Evolutionary conservation across 1,139 yeast genomes (phyloP), one percentile per base, ranked within the genome.

Genomic region (Meyerozyma smithsonii): DNA sequence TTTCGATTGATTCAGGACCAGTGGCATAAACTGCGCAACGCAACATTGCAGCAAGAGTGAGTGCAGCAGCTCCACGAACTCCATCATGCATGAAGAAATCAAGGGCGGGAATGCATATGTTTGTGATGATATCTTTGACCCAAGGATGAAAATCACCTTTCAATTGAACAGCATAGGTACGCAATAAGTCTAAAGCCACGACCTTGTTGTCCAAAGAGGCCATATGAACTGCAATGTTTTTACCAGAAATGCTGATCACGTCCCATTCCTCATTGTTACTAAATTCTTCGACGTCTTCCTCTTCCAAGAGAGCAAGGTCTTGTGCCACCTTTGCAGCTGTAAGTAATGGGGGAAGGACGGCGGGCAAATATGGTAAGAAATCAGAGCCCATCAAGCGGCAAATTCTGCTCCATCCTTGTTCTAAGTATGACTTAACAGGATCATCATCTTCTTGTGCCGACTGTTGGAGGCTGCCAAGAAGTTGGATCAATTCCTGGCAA

Each of bases 321-420:
- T 92, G 97, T 24, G 89, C 78, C 14, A 94, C 90, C 55, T 82
- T 87, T 5, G 97, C 98, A 26, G 92, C 84, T 41, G 74, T 76
- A 43, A 92, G 62, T 44, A 92, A 67, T 11, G 96, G 92, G 16
- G 97, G 97, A 59, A 92, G 74, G 28, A 92, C 96, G n/a, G 80
- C 78, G 26, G 89, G 87, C 44, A 92, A 70, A 49, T 81, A 84
- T n/a, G 96, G 96, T 46, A 87, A 64, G 60, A 92, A 92, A 40
- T 88, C 96, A 44, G 74, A 76, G 20, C 96, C 96, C 42, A 90
- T 72, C 37, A 92, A 78, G 52, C 86, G 77, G 58, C 98, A 92
- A 39, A 92, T 74, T 55, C 98, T 79, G 40, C 95, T 90, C 98
- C 98, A 92, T 37, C 96, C 97, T 61, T 88, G 96, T 51, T 89